Evolutionary conservation across 129 eudicot genomes (phyloP).

Genomic region (Arctium minus): DNA sequence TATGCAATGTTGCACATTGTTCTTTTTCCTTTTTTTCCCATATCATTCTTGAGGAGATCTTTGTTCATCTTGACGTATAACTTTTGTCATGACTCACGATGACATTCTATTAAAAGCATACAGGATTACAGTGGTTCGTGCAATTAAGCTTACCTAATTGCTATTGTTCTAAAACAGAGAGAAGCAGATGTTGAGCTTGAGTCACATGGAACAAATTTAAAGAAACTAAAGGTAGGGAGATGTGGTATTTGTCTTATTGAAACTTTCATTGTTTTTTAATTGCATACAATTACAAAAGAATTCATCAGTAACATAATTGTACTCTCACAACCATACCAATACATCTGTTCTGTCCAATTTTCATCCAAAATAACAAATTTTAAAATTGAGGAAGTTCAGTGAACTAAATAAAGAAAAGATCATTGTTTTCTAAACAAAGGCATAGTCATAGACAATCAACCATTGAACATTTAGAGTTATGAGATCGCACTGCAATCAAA

Average conservation of each 20-base stretch:
- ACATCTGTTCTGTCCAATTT: not conserved
- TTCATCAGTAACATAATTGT: not conserved
- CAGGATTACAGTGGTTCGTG: not conserved
- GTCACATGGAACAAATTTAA: constrained; percentile 5
- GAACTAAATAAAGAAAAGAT: not conserved
- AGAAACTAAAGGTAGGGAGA: constrained; percentile 33
- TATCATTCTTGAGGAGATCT: not conserved
- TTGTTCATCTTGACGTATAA: not conserved
- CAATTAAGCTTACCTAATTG: not conserved
- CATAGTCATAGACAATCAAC: not conserved
- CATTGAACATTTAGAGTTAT: not conserved
- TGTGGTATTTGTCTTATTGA: not conserved
- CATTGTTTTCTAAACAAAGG: not conserved
- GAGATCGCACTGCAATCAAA: not conserved
- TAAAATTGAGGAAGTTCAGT: not conserved
- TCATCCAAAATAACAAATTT: not conserved
- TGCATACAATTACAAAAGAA: not conserved
- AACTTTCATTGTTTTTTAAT: not conserved
- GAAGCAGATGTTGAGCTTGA: constrained; percentile 21
- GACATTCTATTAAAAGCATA: not conserved
- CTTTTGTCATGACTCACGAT: not conserved
- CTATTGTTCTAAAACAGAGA: constrained; percentile 19
- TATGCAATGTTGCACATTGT: constrained; percentile 5
- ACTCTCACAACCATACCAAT: not conserved
- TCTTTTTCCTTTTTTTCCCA: not conserved